Conservation (phyloP, 305 asterid genomes). For the Salvia sclarea region DNA sequence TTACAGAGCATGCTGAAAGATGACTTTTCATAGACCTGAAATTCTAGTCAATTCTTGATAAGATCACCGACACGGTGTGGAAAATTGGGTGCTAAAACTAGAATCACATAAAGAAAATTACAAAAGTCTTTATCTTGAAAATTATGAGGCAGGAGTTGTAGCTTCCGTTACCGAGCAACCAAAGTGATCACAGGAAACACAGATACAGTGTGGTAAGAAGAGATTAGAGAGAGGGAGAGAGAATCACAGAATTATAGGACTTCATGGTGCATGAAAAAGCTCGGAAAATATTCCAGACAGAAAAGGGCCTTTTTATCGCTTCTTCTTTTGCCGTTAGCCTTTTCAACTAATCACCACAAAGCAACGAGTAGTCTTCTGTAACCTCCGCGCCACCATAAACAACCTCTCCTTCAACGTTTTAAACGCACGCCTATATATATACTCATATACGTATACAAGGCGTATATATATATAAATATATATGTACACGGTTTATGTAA, state of each 20-base stretch:
- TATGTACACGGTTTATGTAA: not conserved
- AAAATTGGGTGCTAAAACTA: not conserved
- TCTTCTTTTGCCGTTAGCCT: not conserved
- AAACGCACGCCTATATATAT: not conserved
- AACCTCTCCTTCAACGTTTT: not conserved
- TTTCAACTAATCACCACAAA: conserved; percentile 24
- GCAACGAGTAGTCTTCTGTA: conserved; percentile 31
- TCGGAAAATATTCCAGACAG: conserved; percentile 34
- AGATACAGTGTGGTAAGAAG: not conserved
- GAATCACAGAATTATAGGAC: conserved; percentile 39
- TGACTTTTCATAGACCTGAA: not conserved
- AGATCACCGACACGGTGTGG: not conserved
- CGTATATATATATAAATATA: too few relatives aligned
- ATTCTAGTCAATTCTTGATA: not conserved
- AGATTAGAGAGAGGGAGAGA: not conserved
- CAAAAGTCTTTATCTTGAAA: not conserved
- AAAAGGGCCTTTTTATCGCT: conserved; percentile 12
- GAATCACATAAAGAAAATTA: not conserved
- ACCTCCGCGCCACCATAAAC: conserved; percentile 5
- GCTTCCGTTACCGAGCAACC: not conserved
- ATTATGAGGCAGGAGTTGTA: not conserved
- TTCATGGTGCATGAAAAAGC: conserved; percentile 46
- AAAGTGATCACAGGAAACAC: not conserved
- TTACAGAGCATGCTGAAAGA: not conserved
- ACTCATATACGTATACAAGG: too few relatives aligned